Evolutionary conservation across 805 yeast species (phyloP).

Genomic region (Ogataea methylovora): DNA sequence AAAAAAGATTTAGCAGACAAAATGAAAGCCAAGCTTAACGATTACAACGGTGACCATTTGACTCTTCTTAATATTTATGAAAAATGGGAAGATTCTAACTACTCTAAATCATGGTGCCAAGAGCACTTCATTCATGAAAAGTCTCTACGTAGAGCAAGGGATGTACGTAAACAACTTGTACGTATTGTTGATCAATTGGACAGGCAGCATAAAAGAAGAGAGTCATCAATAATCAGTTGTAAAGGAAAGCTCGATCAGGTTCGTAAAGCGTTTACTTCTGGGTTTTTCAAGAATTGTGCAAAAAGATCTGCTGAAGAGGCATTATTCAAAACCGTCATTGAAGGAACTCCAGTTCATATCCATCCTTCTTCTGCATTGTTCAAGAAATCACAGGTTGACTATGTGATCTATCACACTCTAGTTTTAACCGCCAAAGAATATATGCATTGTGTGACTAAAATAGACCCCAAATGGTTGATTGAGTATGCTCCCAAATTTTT

Average conservation of each 20-base stretch:
- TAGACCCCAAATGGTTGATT: conserved; percentile 75
- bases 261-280: conserved; percentile 57
- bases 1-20: conserved; percentile 70
- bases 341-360: conserved; percentile 65
- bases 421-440: conserved; percentile 82
- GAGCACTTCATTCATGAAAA: conserved; percentile 78
- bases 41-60: conserved; percentile 76
- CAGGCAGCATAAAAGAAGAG: conserved; percentile 11
- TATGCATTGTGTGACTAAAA: conserved; percentile 81
- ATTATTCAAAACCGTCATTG: conserved; percentile 47
- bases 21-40: conserved; percentile 65
- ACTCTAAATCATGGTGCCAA: conserved; percentile 64
- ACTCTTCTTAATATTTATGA: conserved; percentile 74
- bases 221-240: conserved; percentile 34
- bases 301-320: conserved; percentile 56
- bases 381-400: conserved; percentile 50
- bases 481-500: conserved; percentile 69
- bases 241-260: conserved; percentile 49
- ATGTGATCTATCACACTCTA: conserved; percentile 75
- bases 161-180: conserved; percentile 67
- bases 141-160: conserved; percentile 68
- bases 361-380: conserved; percentile 83
- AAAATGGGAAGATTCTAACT: conserved; percentile 61
- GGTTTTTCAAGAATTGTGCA: conserved; percentile 61
- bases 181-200: conserved; percentile 44